Evolutionary conservation across 2,329 filamentous ascomycete genomes (phyloP), one percentile per base, ranked within the genome.

Genomic region (Aspergillus niger): DNA sequence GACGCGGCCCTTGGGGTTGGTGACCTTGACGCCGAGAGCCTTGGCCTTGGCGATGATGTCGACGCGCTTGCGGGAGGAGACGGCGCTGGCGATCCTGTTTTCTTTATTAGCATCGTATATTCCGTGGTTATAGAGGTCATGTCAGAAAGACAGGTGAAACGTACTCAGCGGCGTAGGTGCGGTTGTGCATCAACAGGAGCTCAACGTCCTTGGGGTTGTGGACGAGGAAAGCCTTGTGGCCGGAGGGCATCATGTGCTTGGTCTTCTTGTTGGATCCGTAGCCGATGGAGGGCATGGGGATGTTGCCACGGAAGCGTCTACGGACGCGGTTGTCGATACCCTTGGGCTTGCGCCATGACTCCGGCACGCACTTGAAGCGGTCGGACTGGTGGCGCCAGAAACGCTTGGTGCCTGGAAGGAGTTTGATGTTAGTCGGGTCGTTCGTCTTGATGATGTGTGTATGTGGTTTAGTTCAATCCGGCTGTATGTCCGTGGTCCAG

Each of bases 211-310:
- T 87, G 82, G 87, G 82, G 88, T 99, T 99, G 89, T 90, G 92
- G 85, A 99, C 95, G 79, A 98, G 89, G 91, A 99, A 99, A 71
- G 94, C 91, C 89, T 97, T 98, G 91, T 98, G 94, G 84, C 95
- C 95, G 76, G 92, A 97, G 80, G 95, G 95, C 87, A 92, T 96
- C 89, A 98, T 89, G 88, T 96, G 94, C 79, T 91, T 89, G 80
- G 95, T 99, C 89, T 98, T 98, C 89, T 92, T 96, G 91, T 98
- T 98, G 84, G 91, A 95, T 74, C 95, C 93, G 81, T 93, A 99
- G 78, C 95, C 95, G 81, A 99, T 99, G 86, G 92, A 96, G 83
- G 95, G 95, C 94, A 99, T 98, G 78, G 89, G 88, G 82, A 90
- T 90, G 84, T 91, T 91, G 78, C 95, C 92, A 84, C 91, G 92